A percentile compares a stretch with the other conserved stretches of the same genome.
phyloP scores from a whole-genome alignment of 371 early-diverging fungal genomes.

The Mortierella sp. region DNA sequence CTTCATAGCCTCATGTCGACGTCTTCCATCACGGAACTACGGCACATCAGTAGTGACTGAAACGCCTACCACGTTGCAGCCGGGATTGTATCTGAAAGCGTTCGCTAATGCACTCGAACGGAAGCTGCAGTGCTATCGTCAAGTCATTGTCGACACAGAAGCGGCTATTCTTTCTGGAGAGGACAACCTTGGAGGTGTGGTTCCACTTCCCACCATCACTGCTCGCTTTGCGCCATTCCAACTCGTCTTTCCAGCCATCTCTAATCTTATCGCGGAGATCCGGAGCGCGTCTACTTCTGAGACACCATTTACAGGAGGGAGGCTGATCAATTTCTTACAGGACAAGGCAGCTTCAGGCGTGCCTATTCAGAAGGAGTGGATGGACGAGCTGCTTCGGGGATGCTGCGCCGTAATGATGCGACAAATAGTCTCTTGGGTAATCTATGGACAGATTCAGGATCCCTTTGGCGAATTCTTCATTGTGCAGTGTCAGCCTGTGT shows the following conservation, averaged over 20 bases:
- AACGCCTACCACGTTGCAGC: background rate
- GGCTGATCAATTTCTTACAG: conserved; percentile 68
- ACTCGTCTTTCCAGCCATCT: conserved; percentile 47
- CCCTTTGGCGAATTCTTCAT: conserved; percentile 80
- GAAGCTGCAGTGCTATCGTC: conserved; percentile 65
- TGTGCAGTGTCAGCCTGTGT: conserved; percentile 6
- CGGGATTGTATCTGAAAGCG: conserved; percentile 56
- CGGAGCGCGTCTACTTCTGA: conserved; percentile 4
- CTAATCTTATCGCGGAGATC: conserved; percentile 26
- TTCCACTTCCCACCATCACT: conserved; percentile 38
- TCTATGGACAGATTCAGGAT: conserved; percentile 75
- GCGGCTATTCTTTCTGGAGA: conserved; percentile 47
- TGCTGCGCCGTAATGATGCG: conserved; percentile 72
- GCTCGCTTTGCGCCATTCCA: conserved; percentile 46
- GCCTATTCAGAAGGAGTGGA: conserved; percentile 59
- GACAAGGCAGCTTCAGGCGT: conserved; percentile 70
- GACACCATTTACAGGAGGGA: conserved; percentile 60
- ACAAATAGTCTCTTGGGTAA: conserved; percentile 79
- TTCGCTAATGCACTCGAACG: conserved; percentile 63
- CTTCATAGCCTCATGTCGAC: conserved; percentile 55
- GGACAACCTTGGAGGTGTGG: conserved; percentile 47
- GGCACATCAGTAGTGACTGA: background rate
- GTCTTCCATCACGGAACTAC: background rate
- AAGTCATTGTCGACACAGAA: conserved; percentile 68
- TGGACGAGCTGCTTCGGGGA: conserved; percentile 64